Evolutionary conservation across 768 basidiomycete genomes (phyloP).

Genomic region (Crassisporium funariophilum): DNA sequence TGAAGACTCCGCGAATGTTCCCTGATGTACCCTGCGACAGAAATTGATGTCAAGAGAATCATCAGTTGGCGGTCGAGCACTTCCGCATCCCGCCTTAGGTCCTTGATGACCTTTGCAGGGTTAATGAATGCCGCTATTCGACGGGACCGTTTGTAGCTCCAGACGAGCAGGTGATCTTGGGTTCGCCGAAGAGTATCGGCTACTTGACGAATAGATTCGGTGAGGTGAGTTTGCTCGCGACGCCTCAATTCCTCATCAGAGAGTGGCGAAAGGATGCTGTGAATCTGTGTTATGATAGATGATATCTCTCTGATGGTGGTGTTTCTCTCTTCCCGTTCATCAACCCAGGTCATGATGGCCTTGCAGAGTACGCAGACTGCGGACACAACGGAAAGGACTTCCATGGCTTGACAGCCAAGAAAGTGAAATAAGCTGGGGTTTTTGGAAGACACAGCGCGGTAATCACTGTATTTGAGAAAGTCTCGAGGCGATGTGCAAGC

Average conservation of each 20-base stretch:
- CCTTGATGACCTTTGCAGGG: slow-evolving; percentile 18
- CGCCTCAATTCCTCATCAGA: background rate
- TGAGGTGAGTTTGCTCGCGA: slow-evolving; percentile 7
- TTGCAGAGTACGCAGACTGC: slow-evolving; percentile 18
- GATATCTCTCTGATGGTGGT: slow-evolving; percentile 18
- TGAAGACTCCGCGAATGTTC: slow-evolving; percentile 10
- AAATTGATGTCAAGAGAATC: slow-evolving; percentile 20
- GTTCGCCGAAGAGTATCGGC: slow-evolving; percentile 20
- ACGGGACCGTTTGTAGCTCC: slow-evolving; percentile 13
- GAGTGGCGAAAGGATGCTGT: slow-evolving; percentile 19
- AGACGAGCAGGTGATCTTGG: slow-evolving; percentile 20
- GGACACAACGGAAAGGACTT: slow-evolving; percentile 13
- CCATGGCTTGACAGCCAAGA: too few relatives aligned
- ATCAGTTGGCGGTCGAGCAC: slow-evolving; percentile 24
- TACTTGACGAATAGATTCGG: slow-evolving; percentile 17
- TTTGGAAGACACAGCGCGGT: too few relatives aligned
- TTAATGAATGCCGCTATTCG: slow-evolving; percentile 20
- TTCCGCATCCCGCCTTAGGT: slow-evolving; percentile 25
- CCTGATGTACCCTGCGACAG: slow-evolving; percentile 11
- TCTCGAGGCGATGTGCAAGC: too few relatives aligned
- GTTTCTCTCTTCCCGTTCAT: slow-evolving; percentile 16
- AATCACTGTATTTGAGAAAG: too few relatives aligned
- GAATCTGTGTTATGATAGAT: slow-evolving; percentile 16
- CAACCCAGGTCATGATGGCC: slow-evolving; percentile 15
- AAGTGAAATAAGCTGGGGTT: too few relatives aligned